Evolutionary conservation across 1,139 yeast species (phyloP).

Genomic region (Kodamaea arcana): DNA sequence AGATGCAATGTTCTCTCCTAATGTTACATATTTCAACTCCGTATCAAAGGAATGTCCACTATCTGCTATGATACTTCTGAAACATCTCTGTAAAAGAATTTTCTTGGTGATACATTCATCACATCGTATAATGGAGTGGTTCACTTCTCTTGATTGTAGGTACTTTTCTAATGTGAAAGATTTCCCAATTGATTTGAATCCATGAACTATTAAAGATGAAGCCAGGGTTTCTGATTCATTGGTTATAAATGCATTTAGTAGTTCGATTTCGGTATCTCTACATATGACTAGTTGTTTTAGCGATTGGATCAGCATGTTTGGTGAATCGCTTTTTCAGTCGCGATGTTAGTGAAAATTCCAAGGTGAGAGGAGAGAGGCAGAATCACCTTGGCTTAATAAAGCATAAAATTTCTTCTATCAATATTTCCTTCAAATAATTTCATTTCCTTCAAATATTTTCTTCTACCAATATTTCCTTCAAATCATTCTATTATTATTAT

Average conservation of each 20-base stretch:
- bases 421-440: too few relatives aligned
- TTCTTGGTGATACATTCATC: slow-evolving; percentile 40
- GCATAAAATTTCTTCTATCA: too few relatives aligned
- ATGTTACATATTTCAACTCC: slow-evolving; percentile 9
- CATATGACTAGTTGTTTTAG: slow-evolving; percentile 9
- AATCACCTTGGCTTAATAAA: too few relatives aligned
- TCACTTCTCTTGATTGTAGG: slow-evolving; percentile 20
- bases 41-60: slow-evolving; percentile 17
- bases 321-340: too few relatives aligned
- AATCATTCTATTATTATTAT: too few relatives aligned
- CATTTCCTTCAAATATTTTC: too few relatives aligned
- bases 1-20: slow-evolving; percentile 45
- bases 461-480: too few relatives aligned
- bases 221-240: slow-evolving; percentile 19
- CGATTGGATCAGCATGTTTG: too few relatives aligned
- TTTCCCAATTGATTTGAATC: slow-evolving; percentile 41
- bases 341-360: too few relatives aligned
- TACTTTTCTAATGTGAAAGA: slow-evolving; percentile 27
- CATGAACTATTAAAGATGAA: slow-evolving; percentile 34
- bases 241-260: slow-evolving; percentile 27
- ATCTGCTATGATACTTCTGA: slow-evolving; percentile 26
- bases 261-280: slow-evolving; percentile 26
- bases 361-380: too few relatives aligned
- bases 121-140: slow-evolving; percentile 28
- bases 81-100: slow-evolving; percentile 36